A percentile compares a stretch with the other conserved stretches of the same genome.
Conservation (phyloP, 768 basidiomycete species). For the Fomitopsis pulvina region DNA sequence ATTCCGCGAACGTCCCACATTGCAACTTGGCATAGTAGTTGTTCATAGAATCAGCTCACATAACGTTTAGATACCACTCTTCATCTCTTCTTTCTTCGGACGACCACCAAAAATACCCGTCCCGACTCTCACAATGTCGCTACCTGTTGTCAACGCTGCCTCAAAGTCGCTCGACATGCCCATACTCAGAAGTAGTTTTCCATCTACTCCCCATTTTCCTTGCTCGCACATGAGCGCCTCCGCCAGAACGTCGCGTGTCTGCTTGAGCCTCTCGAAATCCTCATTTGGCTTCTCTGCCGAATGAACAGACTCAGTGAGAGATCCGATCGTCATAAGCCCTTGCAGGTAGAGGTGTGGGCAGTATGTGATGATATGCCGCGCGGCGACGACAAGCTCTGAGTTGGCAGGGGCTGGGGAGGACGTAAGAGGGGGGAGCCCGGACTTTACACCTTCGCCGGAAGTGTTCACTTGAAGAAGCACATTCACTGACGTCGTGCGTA, state of each 20-base stretch:
- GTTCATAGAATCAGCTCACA: no score
- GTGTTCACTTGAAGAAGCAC: constrained; percentile 94
- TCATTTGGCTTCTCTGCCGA: constrained; percentile 44
- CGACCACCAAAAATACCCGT: constrained; percentile 84
- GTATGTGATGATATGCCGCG: constrained; percentile 55
- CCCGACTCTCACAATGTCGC: constrained; percentile 86
- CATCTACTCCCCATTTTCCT: constrained; percentile 37
- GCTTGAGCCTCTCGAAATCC: constrained; percentile 70
- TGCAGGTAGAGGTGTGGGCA: constrained; percentile 75
- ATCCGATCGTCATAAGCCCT: constrained; percentile 97
- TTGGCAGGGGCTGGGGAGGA: constrained; percentile 18
- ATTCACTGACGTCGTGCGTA: constrained; percentile 54
- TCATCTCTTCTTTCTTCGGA: constrained; percentile 38
- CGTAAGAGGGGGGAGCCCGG: constrained; percentile 65
- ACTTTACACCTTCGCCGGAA: constrained; percentile 87
- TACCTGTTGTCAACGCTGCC: constrained; percentile 75
- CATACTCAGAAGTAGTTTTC: constrained; percentile 71
- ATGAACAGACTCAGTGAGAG: constrained; percentile 61
- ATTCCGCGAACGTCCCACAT: no score
- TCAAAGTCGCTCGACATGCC: constrained; percentile 97
- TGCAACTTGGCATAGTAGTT: no score
- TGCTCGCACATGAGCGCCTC: constrained; percentile 29
- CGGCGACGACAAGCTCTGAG: constrained; percentile 59
- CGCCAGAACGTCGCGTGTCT: constrained; percentile 55
- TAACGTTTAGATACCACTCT: no score